Conservation (phyloP, 495 filamentous ascomycete genomes). For the Penicillium turbatum region DNA sequence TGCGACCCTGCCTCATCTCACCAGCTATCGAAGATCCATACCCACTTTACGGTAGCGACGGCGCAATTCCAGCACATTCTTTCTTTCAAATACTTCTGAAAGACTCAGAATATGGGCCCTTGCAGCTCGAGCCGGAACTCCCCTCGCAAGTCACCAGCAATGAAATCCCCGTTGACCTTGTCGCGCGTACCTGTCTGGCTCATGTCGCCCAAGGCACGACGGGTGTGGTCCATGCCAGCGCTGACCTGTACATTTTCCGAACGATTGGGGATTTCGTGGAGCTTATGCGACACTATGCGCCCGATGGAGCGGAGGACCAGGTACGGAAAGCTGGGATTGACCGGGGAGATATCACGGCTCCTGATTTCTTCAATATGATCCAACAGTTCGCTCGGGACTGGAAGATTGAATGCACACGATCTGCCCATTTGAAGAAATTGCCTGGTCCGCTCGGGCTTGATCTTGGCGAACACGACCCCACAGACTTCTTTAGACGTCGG, state of each 20-base stretch:
- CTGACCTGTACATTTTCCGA: constrained; percentile 1
- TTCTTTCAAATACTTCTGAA: background rate
- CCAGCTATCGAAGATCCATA: constrained; percentile 22
- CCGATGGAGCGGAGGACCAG: background rate
- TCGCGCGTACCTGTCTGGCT: constrained; percentile 11
- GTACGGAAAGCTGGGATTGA: background rate
- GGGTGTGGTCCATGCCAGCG: constrained; percentile 15
- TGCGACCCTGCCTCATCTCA: constrained; percentile 16
- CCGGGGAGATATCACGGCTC: background rate
- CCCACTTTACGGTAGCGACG: constrained; percentile 15
- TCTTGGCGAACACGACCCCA: background rate
- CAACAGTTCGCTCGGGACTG: constrained; percentile 2
- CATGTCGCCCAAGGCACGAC: constrained; percentile 8
- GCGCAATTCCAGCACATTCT: constrained; percentile 4
- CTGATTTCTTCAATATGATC: constrained; percentile 5
- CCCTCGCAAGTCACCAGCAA: constrained; percentile 2
- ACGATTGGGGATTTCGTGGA: background rate
- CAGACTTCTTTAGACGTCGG: background rate
- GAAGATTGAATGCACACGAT: constrained; percentile 2
- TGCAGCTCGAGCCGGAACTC: background rate
- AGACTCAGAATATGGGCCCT: background rate
- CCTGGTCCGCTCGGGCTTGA: background rate
- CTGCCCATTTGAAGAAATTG: background rate
- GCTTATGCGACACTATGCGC: background rate
- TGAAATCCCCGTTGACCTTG: constrained; percentile 20